A percentile compares a stretch with the other conserved stretches of the same genome.
Evolutionary conservation across 2,329 filamentous ascomycete genomes (phyloP).

Genomic region (Pseudogymnoascus sp.): DNA sequence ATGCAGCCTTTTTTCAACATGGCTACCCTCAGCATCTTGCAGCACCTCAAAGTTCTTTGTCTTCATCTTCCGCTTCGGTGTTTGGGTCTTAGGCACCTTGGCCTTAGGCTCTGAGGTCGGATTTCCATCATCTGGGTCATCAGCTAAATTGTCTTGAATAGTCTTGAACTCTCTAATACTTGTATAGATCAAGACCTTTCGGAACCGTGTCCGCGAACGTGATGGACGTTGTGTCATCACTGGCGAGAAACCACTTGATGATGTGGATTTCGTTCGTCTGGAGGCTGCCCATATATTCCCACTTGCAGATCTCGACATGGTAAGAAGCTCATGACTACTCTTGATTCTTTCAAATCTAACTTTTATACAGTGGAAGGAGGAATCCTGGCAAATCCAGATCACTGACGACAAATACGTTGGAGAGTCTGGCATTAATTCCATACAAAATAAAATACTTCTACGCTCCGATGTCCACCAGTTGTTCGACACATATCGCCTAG

Average conservation of each 20-base stretch:
- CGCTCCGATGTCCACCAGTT: not conserved
- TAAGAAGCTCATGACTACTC: not conserved
- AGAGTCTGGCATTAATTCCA: not conserved
- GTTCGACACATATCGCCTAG: not conserved
- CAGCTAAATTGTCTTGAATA: not conserved
- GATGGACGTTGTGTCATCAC: not conserved
- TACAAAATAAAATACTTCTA: not conserved
- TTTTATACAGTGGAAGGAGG: not conserved
- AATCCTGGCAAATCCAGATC: not conserved
- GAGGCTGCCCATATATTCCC: not conserved
- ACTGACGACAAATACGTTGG: not conserved
- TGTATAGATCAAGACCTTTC: not conserved
- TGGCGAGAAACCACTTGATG: not conserved
- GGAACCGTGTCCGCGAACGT: not conserved
- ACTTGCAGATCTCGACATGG: not conserved
- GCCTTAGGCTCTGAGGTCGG: not conserved
- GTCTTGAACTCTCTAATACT: not conserved
- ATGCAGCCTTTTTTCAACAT: conserved; percentile 33
- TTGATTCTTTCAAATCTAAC: not conserved
- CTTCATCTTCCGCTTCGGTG: not conserved
- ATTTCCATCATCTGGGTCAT: not conserved
- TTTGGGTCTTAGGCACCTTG: not conserved
- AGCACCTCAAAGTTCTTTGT: not conserved
- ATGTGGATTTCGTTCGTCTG: not conserved
- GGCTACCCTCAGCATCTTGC: not conserved